Evolutionary conservation across 371 early-diverging fungal genomes (phyloP).

Genomic region (Lichtheimia corymbifera): DNA sequence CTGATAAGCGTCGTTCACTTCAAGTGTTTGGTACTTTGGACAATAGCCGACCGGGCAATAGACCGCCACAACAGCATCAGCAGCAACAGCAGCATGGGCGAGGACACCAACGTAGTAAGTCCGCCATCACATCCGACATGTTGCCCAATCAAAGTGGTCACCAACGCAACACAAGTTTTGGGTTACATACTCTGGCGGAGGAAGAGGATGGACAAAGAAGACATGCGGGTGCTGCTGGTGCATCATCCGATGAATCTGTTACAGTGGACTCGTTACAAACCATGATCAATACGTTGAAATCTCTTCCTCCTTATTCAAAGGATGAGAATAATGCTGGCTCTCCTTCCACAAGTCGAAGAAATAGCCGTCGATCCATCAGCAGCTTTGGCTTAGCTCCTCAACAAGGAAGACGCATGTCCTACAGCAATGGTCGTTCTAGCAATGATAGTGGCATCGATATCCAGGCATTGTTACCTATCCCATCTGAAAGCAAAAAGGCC

Average conservation of each 20-base stretch:
- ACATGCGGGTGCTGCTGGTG: conserved; percentile 1
- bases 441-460: conserved; percentile 15
- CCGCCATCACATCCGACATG: conserved; percentile 42
- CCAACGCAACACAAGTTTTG: conserved; percentile 28
- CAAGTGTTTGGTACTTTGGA: conserved; percentile 7
- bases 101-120: conserved; percentile 42
- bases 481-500: conserved; percentile 11
- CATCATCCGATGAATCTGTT: conserved; percentile 19
- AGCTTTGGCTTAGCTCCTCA: conserved; percentile 1
- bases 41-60: conserved; percentile 7
- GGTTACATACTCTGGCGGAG: conserved; percentile 34
- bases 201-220: conserved; percentile 21
- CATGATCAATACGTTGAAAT: conserved; percentile 58
- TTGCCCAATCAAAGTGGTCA: conserved; percentile 29
- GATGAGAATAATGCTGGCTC: conserved; percentile 13
- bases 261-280: conserved; percentile 52
- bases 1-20: conserved; percentile 14
- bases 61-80: conserved; percentile 7
- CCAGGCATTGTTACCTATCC: conserved; percentile 16
- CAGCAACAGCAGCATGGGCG: conserved; percentile 23
- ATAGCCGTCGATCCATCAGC: conserved; percentile 25
- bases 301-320: conserved; percentile 43
- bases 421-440: conserved; percentile 10
- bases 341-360: conserved; percentile 12
- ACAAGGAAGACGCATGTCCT: conserved; percentile 14